Conservation (phyloP, 2,329 filamentous ascomycete species). For the Pseudogymnoascus sp. region DNA sequence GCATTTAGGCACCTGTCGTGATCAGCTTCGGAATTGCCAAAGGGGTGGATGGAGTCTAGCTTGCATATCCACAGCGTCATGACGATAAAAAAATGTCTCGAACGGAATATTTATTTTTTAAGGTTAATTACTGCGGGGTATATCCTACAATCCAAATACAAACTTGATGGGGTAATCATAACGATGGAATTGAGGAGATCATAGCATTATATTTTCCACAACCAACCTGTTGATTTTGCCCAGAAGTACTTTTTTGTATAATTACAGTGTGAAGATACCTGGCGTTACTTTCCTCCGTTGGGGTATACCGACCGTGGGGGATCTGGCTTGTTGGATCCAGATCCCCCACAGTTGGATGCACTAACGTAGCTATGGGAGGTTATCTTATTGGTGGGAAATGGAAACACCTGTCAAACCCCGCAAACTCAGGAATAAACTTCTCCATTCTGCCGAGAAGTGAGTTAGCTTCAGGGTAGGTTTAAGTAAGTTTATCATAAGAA, state of each 20-base stretch:
- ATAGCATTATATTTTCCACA: not conserved
- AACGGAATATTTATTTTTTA: not conserved
- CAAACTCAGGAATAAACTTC: not conserved
- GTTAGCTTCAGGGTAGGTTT: not conserved
- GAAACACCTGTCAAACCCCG: not conserved
- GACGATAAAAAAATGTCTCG: not conserved
- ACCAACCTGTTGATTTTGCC: too few relatives aligned
- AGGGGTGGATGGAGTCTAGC: not conserved
- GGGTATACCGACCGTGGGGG: not conserved
- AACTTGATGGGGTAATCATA: not conserved
- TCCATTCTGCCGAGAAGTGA: not conserved
- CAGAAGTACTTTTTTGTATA: not conserved
- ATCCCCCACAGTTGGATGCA: not conserved
- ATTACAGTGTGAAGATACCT: not conserved
- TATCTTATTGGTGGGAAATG: slow-evolving; percentile 6
- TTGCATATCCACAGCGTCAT: not conserved
- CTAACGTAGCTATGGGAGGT: not conserved
- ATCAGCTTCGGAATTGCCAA: not conserved
- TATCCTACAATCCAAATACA: not conserved
- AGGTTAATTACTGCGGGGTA: not conserved
- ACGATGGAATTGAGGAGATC: too few relatives aligned
- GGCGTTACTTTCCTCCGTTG: not conserved
- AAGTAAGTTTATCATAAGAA: not conserved
- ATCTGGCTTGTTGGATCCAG: not conserved
- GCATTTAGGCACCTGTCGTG: not conserved